phyloP scores from a whole-genome alignment of 192 early-diverging fungal genomes.

The Entomortierella lignicola region DNA sequence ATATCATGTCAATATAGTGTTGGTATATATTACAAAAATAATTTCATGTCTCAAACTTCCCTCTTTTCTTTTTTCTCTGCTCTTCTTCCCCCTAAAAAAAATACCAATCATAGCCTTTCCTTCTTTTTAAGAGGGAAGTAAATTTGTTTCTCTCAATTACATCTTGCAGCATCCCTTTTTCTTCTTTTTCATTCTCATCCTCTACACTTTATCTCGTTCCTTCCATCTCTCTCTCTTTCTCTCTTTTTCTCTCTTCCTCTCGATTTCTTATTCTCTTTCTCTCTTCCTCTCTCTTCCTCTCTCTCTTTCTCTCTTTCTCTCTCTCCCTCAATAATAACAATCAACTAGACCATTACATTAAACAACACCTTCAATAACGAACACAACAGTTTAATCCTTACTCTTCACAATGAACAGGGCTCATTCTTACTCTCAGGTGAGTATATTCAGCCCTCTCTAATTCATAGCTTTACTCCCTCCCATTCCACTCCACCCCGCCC shows the following conservation, averaged over 20 bases:
- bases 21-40: too few species aligned
- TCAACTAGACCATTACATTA: too few species aligned
- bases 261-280: not conserved
- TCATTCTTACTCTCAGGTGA: constrained; percentile 47
- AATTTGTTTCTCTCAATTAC: not conserved
- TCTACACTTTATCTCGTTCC: not conserved
- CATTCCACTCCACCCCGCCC: not conserved
- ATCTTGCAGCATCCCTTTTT: not conserved
- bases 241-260: not conserved
- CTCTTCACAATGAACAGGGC: constrained; percentile 26
- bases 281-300: constrained; percentile 6
- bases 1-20: too few species aligned
- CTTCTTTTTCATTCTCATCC: not conserved
- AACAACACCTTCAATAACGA: too few species aligned
- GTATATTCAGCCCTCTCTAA: not conserved
- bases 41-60: too few species aligned
- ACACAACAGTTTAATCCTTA: too few species aligned
- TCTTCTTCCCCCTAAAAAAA: not conserved
- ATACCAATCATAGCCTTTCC: too few species aligned
- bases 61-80: not conserved
- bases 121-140: too few species aligned
- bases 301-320: constrained; percentile 1
- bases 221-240: not conserved
- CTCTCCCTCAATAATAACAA: not conserved
- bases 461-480: not conserved